Evolutionary conservation across 2,329 filamentous ascomycete genomes (phyloP), one percentile per base, ranked within the genome.

Genomic region (Madurella mycetomatis): DNA sequence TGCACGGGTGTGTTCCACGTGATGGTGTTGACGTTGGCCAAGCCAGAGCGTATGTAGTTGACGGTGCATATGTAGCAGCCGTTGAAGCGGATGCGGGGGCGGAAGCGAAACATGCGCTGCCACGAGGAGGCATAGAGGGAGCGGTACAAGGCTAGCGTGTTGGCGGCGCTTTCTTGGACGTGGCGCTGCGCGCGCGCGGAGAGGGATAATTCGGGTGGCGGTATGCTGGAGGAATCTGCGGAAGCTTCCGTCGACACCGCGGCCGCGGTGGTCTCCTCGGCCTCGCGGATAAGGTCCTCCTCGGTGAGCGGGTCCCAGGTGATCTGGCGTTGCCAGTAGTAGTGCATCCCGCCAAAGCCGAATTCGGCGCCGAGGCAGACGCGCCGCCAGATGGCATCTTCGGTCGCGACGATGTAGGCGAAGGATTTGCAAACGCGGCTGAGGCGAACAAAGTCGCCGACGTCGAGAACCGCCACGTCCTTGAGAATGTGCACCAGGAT

Each of bases 61-160:
- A 96, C 91, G 0, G 92, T 97, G 70, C 85, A 90, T 70, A 99
- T 97, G 74, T 99, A 99, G 72, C 90, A 88, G 25, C 94, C 94
- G 65, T 94, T 94, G 77, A 95, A 99, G 54, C 94, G 89, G 56
- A 97, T 80, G 42, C 94, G 86, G 2, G 94, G 92, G 13, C 91
- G 87, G 5, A 77, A 76, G 40, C 87, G 88, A 74, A 96, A 95
- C 75, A 96, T 89, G 50, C 75, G 71, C 64, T 81, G 74, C 82
- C 83, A 86, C 2, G 80, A 79, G 2, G 70, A 71, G 2, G 71
- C 65, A 64, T 84, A 85, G 0, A 72, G 64, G 3, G 67, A 66
- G 1, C 71, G 70, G 18, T 76, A 68, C 32, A 82, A 70, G 2
- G 72, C 66, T 16, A 69, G 60, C 0, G 77, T 79, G 7, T 67